phyloP scores from a whole-genome alignment of 2,329 filamentous ascomycete genomes.

The Calonectria honghensis region DNA sequence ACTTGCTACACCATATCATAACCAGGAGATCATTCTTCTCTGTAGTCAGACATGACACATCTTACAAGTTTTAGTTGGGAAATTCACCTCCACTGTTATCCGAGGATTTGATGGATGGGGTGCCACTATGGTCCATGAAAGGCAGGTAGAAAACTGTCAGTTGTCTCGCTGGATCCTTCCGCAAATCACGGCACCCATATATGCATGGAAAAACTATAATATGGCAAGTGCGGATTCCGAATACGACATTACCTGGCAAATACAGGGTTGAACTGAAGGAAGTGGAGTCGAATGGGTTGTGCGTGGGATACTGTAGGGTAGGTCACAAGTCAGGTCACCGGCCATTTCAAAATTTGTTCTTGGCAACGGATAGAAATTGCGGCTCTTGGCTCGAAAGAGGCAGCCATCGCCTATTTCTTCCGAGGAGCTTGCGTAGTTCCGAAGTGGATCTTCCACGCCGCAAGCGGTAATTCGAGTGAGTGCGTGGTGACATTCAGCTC shows the following conservation, averaged over 20 bases:
- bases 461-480: not conserved
- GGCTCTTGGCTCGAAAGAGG: slow-evolving; percentile 6
- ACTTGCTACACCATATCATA: too few species aligned
- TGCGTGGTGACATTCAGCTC: not conserved
- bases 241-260: slow-evolving; percentile 3
- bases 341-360: not conserved
- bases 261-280: not conserved
- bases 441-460: not conserved
- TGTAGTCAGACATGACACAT: not conserved
- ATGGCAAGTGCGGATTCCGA: not conserved
- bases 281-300: slow-evolving; percentile 4
- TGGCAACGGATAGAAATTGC: slow-evolving; percentile 9
- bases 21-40: not conserved
- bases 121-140: not conserved
- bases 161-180: not conserved
- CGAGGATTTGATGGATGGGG: not conserved
- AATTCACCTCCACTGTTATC: slow-evolving; percentile 19
- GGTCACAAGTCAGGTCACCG: not conserved
- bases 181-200: slow-evolving; percentile 1
- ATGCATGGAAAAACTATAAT: slow-evolving; percentile 26
- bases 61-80: not conserved
- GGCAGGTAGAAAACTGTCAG: not conserved
- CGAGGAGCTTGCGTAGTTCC: not conserved
- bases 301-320: not conserved
- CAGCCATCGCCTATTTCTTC: not conserved